Base-by-base conservation (phyloP, 371 early-diverging fungal genomes). In the Saksenaea vasiformis region DNA sequence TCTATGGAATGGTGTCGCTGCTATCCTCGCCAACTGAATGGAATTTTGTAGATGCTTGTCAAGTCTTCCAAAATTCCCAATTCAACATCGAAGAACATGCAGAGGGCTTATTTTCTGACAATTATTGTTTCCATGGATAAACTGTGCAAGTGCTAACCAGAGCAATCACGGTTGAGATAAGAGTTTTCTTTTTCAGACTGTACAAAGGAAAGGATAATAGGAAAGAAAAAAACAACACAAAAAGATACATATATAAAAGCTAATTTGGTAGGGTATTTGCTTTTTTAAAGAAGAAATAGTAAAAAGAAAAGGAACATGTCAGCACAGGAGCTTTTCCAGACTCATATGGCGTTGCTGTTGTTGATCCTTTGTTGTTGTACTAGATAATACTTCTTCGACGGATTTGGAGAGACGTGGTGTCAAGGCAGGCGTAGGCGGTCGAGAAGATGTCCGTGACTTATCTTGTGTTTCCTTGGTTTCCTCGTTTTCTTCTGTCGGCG, bases 271-370 rank as follows among this genome's bases (percentile, higher is more conserved):
- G 51, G 51, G 51, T 22, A 47, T 47, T 47, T 47, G n/a, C 31
- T 22, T 22, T 17, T 22, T 5, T 22, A 44, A 44, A 44, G 19
- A 54, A 28, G 26, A 11, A 54, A 53, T 54, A n/a, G 37, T 4
- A 36, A 61, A 39, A 26, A n/a, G 51, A 19, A 15, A 54, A 11
- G 8, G 19, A 1, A 8, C 27, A 31, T 24, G 31, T 61, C 47
- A 66, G 51, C 66, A 66, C 35, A 66, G 37, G 24, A 66, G 35
- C 27, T 66, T 66, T 26, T 66, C 61, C 11, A 66, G 34, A 43
- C 66, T 66, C 66, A 66, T 66, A 57, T 66, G 66, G 24, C 57
- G 60, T 10, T 41, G 56, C 26, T 39, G 60, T 10, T 41, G 56
- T 37, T 39, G 53, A 43, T 64, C 54, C 22, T n/a, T 17, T 47